Evolutionary conservation across 2,329 filamentous ascomycete genomes (phyloP).

Genomic region (Achaetomium macrosporum): DNA sequence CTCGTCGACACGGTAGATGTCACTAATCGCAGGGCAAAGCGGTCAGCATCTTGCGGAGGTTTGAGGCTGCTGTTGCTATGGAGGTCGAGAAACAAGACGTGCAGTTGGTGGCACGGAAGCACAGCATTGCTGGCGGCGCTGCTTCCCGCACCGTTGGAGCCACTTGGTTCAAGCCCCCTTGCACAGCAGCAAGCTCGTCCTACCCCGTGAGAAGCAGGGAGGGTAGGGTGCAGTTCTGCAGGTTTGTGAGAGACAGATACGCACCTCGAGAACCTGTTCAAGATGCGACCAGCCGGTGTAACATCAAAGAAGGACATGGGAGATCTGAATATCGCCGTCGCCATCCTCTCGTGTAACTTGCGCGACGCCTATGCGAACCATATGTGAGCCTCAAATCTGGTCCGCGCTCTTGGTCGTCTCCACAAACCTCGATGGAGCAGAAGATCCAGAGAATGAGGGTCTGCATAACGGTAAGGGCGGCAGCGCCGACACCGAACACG

Average conservation of each 20-base stretch:
- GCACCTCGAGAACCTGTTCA: constrained; percentile 91
- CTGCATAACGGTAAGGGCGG: constrained; percentile 79
- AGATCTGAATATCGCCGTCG: constrained; percentile 91
- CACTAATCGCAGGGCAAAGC: constrained; percentile 39
- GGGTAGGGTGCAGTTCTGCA: not conserved
- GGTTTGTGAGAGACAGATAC: constrained; percentile 27
- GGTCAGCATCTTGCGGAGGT: constrained; percentile 25
- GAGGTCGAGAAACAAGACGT: constrained; percentile 2
- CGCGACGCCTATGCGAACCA: constrained; percentile 63
- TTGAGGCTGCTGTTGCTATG: constrained; percentile 10
- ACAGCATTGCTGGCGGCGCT: constrained; percentile 10
- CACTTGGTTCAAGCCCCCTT: constrained; percentile 15
- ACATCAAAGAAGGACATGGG: constrained; percentile 99
- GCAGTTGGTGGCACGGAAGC: constrained; percentile 11
- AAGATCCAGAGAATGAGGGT: constrained; percentile 98
- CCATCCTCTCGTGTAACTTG: constrained; percentile 96
- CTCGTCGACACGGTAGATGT: constrained; percentile 81
- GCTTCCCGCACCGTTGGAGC: constrained; percentile 13
- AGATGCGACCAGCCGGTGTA: constrained; percentile 88
- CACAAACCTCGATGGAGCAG: constrained; percentile 86
- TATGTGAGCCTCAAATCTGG: constrained; percentile 13
- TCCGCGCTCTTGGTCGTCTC: constrained; percentile 4
- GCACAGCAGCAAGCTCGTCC: constrained; percentile 13
- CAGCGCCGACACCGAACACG: constrained; percentile 82
- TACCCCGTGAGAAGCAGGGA: constrained; percentile 7